phyloP scores from a whole-genome alignment of 1,284 basidiomycete genomes.

The Apiotrichum siamense region DNA sequence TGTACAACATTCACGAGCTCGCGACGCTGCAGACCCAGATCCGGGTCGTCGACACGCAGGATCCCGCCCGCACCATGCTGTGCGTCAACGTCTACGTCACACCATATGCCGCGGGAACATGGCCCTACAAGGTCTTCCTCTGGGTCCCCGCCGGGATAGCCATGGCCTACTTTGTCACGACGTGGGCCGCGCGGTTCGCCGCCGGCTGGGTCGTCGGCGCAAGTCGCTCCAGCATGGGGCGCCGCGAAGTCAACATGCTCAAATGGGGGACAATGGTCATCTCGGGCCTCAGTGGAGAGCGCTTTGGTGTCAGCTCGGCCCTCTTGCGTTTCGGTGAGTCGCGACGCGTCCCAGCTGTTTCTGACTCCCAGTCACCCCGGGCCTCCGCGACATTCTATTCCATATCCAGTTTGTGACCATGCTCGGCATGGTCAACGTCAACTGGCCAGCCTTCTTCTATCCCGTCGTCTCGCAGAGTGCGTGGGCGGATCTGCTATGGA shows the following conservation, averaged over 20 bases:
- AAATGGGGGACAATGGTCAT: constrained; percentile 77
- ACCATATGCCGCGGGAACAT: constrained; percentile 61
- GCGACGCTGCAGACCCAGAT: constrained; percentile 78
- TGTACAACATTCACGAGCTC: constrained; percentile 64
- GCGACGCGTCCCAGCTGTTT: neutral
- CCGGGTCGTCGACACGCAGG: constrained; percentile 75
- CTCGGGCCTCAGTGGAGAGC: constrained; percentile 87
- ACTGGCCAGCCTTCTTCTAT: constrained; percentile 90
- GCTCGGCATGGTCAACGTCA: constrained; percentile 83
- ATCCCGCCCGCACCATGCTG: constrained; percentile 62
- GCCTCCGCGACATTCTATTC: constrained; percentile 83
- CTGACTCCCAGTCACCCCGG: constrained; percentile 67
- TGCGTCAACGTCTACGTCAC: constrained; percentile 77
- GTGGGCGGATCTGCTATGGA: constrained; percentile 81
- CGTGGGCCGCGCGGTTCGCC: constrained; percentile 69
- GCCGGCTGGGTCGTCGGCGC: constrained; percentile 62
- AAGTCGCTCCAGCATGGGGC: constrained; percentile 15
- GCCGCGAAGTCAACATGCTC: constrained; percentile 35
- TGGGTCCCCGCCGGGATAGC: constrained; percentile 74
- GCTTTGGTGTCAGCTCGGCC: constrained; percentile 74
- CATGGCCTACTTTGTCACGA: constrained; percentile 72
- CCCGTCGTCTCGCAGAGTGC: constrained; percentile 76
- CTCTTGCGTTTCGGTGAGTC: constrained; percentile 77
- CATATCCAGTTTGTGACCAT: constrained; percentile 73
- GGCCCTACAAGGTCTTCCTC: constrained; percentile 68